Conservation (phyloP, 306 rosid genomes). For the Quercus alba region DNA sequence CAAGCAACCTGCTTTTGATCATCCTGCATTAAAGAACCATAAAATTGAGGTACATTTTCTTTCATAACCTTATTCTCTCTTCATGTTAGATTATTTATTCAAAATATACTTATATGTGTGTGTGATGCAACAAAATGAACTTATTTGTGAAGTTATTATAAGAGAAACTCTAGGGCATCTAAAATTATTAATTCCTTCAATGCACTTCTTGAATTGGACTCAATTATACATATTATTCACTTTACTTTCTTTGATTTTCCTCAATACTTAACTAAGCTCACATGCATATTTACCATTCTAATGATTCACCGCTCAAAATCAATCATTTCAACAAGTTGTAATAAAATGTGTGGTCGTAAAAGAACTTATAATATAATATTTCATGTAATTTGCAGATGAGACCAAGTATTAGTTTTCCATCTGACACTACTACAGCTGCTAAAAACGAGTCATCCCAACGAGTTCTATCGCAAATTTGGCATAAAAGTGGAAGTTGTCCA, state of each 20-base stretch:
- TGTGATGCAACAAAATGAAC: too few species aligned
- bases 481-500: slow-evolving; percentile 63
- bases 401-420: slow-evolving; percentile 23
- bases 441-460: not conserved
- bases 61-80: not conserved
- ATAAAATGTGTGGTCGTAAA: too few species aligned
- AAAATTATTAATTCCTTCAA: too few species aligned
- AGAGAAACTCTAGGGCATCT: too few species aligned
- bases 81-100: too few species aligned
- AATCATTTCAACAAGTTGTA: too few species aligned
- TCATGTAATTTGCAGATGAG: slow-evolving; percentile 29
- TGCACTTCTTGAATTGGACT: too few species aligned
- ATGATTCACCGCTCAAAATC: too few species aligned
- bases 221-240: too few species aligned
- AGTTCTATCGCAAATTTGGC: slow-evolving; percentile 48
- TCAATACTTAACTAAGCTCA: not conserved
- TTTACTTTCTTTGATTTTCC: not conserved
- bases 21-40: slow-evolving; percentile 51
- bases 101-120: too few species aligned
- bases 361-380: not conserved
- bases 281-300: not conserved
- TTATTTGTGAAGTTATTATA: too few species aligned
- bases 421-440: slow-evolving; percentile 1
- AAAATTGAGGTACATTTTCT: slow-evolving; percentile 33
- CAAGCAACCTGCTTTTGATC: slow-evolving; percentile 61